These are phyloP conservation scores for Phoma herbarum DNA, from an alignment of 2,329 filamentous ascomycete species.

Conservation along the genomic window DNA sequence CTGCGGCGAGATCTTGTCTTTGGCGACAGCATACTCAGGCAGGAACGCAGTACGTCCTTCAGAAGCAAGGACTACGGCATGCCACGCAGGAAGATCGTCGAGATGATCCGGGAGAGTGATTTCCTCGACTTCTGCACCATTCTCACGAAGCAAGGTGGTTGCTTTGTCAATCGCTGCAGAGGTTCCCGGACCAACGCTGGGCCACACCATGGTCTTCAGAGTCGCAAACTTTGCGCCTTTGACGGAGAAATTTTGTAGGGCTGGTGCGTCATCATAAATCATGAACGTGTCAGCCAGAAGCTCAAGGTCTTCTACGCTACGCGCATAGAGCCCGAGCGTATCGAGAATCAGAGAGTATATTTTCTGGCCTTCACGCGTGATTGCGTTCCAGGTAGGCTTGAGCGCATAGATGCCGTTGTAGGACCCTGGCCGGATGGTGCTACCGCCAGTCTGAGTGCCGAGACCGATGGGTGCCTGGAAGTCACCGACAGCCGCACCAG, in stretches of 20 bases:
- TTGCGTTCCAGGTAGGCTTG: constrained; percentile 72
- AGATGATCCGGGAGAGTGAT: constrained; percentile 63
- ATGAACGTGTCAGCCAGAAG: constrained; percentile 64
- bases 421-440: constrained; percentile 69
- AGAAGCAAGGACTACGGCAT: constrained; percentile 58
- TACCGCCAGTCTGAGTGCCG: constrained; percentile 73
- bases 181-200: constrained; percentile 49
- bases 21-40: constrained; percentile 61
- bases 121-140: constrained; percentile 66
- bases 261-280: constrained; percentile 60
- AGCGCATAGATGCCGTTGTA: constrained; percentile 72
- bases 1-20: constrained; percentile 57
- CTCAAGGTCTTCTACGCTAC: constrained; percentile 66
- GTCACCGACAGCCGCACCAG: constrained; percentile 71
- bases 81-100: constrained; percentile 60
- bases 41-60: constrained; percentile 65
- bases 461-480: constrained; percentile 68
- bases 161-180: constrained; percentile 48
- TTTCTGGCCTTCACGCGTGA: constrained; percentile 69
- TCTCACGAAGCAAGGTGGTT: constrained; percentile 44
- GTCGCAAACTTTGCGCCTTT: constrained; percentile 64
- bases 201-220: constrained; percentile 61
- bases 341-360: constrained; percentile 68
- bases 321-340: constrained; percentile 68
- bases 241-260: constrained; percentile 48